Base-by-base conservation (phyloP, 2,329 filamentous ascomycete species). In the Penicillium italicum region DNA sequence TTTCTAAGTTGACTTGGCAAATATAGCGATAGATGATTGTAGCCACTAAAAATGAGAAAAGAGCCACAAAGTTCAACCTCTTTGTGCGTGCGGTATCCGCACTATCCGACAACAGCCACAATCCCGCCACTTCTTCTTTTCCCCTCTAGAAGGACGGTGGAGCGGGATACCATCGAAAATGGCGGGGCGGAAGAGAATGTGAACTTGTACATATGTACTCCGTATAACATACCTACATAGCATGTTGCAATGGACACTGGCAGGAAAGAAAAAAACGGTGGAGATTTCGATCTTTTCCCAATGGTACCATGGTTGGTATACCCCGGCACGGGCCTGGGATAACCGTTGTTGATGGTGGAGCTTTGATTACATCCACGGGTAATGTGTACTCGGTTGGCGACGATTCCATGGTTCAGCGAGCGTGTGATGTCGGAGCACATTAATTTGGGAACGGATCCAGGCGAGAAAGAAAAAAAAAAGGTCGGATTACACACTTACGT, bases 321-420 rank as follows among this genome's bases (percentile, higher is more conserved):
- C 20, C 24, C 56, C 63, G 63, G 63, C 50, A 59, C 63, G 62
- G 62, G 59, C 63, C 63, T 58, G 18, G 38, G 20, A 61, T 41
- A 63, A 61, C 63, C 62, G 58, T 59, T 63, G 55, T 60, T 62
- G 37, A 51, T 36, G 28, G 63, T 64, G 62, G 63, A 65, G 57
- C 50, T 48, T 48, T 37, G 41, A 41, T 57, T 55, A 55, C 49
- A 45, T 57, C 30, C 43, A 33, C 14, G 18, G 40, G 43, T 33
- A 54, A 33, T 22, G 37, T 11, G 10, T n/a, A 20, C 26, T 43
- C 11, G 16, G 3, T 4, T 18, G 7, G 50, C 28, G 47, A 38
- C 37, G 26, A 56, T 64, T 60, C 62, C 60, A 63, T 58, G 58
- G 63, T 61, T 62, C 58, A 36, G 26, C 12, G 16, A 24, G 33